phyloP scores from a whole-genome alignment of 805 yeast species.

The Schizosaccharomyces octosporus region DNA sequence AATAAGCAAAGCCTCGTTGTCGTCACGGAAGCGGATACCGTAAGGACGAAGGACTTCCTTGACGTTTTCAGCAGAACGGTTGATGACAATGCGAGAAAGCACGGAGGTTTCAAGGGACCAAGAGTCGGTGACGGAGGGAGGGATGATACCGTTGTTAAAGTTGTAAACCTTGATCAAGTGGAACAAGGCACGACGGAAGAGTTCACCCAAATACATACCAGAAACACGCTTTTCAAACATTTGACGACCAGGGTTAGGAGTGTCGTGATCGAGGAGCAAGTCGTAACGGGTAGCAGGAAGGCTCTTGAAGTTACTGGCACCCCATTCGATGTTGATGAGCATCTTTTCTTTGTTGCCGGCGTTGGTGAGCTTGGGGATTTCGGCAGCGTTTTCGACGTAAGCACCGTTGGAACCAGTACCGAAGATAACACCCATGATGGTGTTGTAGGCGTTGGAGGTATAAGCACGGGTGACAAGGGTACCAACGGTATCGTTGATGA shows the following conservation, averaged over 20 bases:
- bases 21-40: constrained; percentile 31
- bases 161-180: constrained; percentile 34
- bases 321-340: constrained; percentile 56
- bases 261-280: constrained; percentile 36
- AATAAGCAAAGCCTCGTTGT: constrained; percentile 20
- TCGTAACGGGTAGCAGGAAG: constrained; percentile 67
- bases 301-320: constrained; percentile 63
- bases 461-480: constrained; percentile 75
- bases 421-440: constrained; percentile 71
- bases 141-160: constrained; percentile 19
- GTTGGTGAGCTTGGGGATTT: constrained; percentile 37
- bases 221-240: constrained; percentile 25
- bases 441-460: constrained; percentile 31
- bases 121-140: constrained; percentile 26
- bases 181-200: constrained; percentile 45
- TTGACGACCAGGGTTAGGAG: constrained; percentile 70
- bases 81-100: constrained; percentile 68
- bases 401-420: constrained; percentile 98
- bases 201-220: constrained; percentile 36
- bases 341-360: constrained; percentile 16
- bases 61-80: constrained; percentile 30
- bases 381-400: constrained; percentile 50
- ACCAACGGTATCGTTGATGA: constrained; percentile 91
- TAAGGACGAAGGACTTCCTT: constrained; percentile 39
- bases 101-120: constrained; percentile 64